Evolutionary conservation across 2,329 filamentous ascomycete species (phyloP).

Genomic region (Colletotrichum sansevieriae): DNA sequence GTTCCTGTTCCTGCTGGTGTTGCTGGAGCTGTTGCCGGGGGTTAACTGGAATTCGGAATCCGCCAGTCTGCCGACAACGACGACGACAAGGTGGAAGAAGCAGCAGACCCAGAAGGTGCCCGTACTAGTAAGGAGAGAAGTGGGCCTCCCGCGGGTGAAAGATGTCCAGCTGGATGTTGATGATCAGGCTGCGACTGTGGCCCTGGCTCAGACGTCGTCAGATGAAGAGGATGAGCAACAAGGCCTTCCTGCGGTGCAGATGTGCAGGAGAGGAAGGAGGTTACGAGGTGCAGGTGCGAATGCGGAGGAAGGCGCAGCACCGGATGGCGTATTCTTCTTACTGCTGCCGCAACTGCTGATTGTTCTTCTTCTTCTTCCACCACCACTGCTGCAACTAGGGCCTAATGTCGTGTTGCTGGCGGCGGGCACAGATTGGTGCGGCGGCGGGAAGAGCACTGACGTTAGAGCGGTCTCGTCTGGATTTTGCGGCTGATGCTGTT

Average conservation of each 20-base stretch:
- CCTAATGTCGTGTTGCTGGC: no score
- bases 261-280: neutral
- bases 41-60: constrained; percentile 26
- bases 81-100: neutral
- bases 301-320: constrained; percentile 12
- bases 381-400: neutral
- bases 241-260: neutral
- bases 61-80: constrained; percentile 20
- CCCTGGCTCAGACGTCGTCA: neutral
- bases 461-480: constrained; percentile 13
- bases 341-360: neutral
- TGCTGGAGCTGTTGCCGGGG: constrained; percentile 5
- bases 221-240: neutral
- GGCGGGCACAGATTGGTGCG: neutral
- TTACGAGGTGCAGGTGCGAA: neutral
- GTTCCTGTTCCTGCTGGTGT: no score
- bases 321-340: neutral
- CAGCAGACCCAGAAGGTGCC: neutral
- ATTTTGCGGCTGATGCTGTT: neutral
- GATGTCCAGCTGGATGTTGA: no score
- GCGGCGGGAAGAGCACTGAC: constrained; percentile 16
- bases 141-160: constrained; percentile 4
- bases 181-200: neutral
- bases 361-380: neutral
- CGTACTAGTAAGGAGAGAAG: constrained; percentile 14